A percentile compares a stretch with the other conserved stretches of the same genome.
These are phyloP conservation scores for Plasmopara halstedii DNA, from an alignment of 352 stramenopile species.

Conservation along the genomic window DNA sequence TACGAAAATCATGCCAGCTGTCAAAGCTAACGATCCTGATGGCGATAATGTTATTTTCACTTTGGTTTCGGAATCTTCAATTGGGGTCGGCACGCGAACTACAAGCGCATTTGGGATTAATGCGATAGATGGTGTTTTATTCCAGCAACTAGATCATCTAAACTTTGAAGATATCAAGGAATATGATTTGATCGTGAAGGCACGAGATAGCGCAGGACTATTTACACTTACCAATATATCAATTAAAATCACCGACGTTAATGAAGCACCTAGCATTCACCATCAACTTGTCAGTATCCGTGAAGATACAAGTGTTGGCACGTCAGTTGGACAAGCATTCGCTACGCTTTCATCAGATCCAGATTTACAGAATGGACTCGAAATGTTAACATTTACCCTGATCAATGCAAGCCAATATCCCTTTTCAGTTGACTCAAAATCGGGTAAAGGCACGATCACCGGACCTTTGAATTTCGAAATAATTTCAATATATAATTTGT, in stretches of 20 bases:
- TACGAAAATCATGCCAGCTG: slow-evolving; percentile 12
- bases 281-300: slow-evolving; percentile 8
- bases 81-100: not conserved
- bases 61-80: slow-evolving; percentile 12
- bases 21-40: slow-evolving; percentile 14
- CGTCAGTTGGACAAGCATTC: slow-evolving; percentile 7
- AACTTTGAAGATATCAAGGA: slow-evolving; percentile 27
- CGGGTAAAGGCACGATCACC: slow-evolving; percentile 10
- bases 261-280: slow-evolving; percentile 12
- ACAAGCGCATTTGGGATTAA: slow-evolving; percentile 38
- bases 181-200: slow-evolving; percentile 13
- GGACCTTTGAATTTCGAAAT: slow-evolving; percentile 11
- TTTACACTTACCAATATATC: slow-evolving; percentile 10
- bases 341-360: slow-evolving; percentile 6
- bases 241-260: slow-evolving; percentile 11
- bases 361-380: slow-evolving; percentile 11
- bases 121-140: slow-evolving; percentile 27
- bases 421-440: slow-evolving; percentile 13
- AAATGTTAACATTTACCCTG: slow-evolving; percentile 10
- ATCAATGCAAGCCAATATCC: not conserved
- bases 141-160: slow-evolving; percentile 17
- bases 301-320: slow-evolving; percentile 11
- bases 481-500: slow-evolving; percentile 4
- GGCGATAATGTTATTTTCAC: slow-evolving; percentile 11
- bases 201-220: slow-evolving; percentile 9